Conservation (phyloP, 257 asterid species). For the Forsythia viridissima region DNA sequence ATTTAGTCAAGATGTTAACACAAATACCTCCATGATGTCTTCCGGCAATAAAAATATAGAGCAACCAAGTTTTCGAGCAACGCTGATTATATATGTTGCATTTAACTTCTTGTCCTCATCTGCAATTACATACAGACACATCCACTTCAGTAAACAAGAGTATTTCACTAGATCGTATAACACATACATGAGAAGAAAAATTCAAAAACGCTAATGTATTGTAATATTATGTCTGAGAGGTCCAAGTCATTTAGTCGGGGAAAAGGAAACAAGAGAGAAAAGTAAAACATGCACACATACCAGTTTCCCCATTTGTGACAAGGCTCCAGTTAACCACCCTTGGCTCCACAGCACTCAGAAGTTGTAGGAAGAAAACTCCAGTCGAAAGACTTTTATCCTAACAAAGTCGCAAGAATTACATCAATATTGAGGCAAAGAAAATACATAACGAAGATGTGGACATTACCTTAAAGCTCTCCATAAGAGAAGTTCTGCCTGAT, state of each 20-base stretch:
- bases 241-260: not conserved
- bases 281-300: constrained; percentile 31
- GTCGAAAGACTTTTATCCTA: constrained; percentile 70
- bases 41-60: constrained; percentile 63
- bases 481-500: constrained; percentile 57
- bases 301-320: constrained; percentile 84
- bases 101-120: constrained; percentile 65
- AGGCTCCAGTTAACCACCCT: constrained; percentile 93
- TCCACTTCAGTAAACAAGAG: not conserved
- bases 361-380: constrained; percentile 81
- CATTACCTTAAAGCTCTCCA: constrained; percentile 89
- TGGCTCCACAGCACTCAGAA: constrained; percentile 80
- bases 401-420: constrained; percentile 12
- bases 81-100: constrained; percentile 62
- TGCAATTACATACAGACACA: constrained; percentile 24
- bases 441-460: not conserved
- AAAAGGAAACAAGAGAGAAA: not conserved
- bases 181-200: not conserved
- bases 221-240: no score
- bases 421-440: not conserved
- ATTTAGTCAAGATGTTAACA: not conserved
- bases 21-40: constrained; percentile 59
- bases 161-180: no score
- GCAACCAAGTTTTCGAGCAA: constrained; percentile 72
- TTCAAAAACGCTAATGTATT: not conserved